Evolutionary conservation across 2,329 filamentous ascomycete genomes (phyloP).

Genomic region (Pseudocercospora fuligena): DNA sequence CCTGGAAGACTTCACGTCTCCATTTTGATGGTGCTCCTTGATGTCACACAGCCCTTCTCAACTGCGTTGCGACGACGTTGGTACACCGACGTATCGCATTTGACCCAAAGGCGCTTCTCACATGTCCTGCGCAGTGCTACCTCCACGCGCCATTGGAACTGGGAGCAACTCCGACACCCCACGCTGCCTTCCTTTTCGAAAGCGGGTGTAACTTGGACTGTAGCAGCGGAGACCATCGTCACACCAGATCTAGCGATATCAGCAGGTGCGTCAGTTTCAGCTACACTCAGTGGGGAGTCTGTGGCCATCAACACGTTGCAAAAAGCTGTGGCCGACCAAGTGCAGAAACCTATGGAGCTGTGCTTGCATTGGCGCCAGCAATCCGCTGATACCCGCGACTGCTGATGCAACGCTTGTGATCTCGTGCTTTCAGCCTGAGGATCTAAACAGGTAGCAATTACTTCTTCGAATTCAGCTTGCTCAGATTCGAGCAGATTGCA

Average conservation of each 20-base stretch:
- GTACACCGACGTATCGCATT: constrained; percentile 13
- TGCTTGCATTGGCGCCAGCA: neutral
- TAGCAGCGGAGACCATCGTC: neutral
- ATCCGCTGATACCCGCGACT: neutral
- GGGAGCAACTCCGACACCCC: neutral
- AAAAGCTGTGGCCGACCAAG: neutral
- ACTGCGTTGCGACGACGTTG: neutral
- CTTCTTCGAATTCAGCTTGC: neutral
- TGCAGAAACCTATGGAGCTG: neutral
- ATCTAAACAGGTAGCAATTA: neutral
- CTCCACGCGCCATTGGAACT: neutral
- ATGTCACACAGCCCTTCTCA: constrained; percentile 11
- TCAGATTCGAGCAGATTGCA: neutral
- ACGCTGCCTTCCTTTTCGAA: neutral
- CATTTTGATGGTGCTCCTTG: constrained; percentile 6
- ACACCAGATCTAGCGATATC: constrained; percentile 3
- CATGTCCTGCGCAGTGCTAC: neutral
- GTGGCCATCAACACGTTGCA: constrained; percentile 3
- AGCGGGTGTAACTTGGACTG: constrained; percentile 3
- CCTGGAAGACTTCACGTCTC: neutral
- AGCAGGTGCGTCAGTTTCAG: neutral
- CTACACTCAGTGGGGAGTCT: neutral
- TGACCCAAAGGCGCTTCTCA: constrained; percentile 10
- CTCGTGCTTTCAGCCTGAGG: neutral
- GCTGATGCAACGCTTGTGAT: neutral